Percentiles rank a stretch among this genome's conserved stretches.
Conservation (phyloP, 306 rosid species). For the Vigna mungo region DNA sequence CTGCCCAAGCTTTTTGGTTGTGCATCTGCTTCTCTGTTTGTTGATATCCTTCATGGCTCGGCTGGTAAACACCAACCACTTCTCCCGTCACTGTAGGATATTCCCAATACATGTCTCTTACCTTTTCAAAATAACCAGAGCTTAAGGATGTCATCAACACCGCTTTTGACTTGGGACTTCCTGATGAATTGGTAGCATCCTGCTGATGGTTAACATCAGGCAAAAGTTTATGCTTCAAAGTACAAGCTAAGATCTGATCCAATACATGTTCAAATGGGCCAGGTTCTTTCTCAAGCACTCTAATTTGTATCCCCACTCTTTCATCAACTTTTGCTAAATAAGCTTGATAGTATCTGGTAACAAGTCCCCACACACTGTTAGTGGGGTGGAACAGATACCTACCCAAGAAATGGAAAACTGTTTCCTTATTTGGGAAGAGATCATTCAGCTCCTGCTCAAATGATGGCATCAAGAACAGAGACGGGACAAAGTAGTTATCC, state of each 20-base stretch:
- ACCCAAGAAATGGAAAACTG: slow-evolving; percentile 76
- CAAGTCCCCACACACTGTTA: slow-evolving; percentile 72
- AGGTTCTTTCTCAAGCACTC: slow-evolving; percentile 65
- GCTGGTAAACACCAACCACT: slow-evolving; percentile 65
- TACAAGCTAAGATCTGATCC: slow-evolving; percentile 74
- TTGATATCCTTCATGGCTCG: slow-evolving; percentile 79
- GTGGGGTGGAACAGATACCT: slow-evolving; percentile 78
- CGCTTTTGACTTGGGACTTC: slow-evolving; percentile 56
- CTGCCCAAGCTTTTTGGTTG: slow-evolving; percentile 74
- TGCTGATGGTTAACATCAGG: slow-evolving; percentile 57
- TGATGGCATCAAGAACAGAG: slow-evolving; percentile 74
- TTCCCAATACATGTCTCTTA: slow-evolving; percentile 76
- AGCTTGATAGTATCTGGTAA: slow-evolving; percentile 69
- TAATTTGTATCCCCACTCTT: slow-evolving; percentile 77
- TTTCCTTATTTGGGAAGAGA: slow-evolving; percentile 78
- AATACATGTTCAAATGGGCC: slow-evolving; percentile 76
- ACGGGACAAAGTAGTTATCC: slow-evolving; percentile 73
- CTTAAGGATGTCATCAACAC: slow-evolving; percentile 71
- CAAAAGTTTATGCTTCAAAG: slow-evolving; percentile 57
- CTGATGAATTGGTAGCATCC: slow-evolving; percentile 36
- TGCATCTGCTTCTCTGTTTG: slow-evolving; percentile 73
- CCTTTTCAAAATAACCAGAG: slow-evolving; percentile 66
- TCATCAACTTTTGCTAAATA: slow-evolving; percentile 71
- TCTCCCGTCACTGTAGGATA: slow-evolving; percentile 69
- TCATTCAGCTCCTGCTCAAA: slow-evolving; percentile 64